Evolutionary conservation across 2,329 filamentous ascomycete species (phyloP).

Genomic region (Aureobasidium sp.): DNA sequence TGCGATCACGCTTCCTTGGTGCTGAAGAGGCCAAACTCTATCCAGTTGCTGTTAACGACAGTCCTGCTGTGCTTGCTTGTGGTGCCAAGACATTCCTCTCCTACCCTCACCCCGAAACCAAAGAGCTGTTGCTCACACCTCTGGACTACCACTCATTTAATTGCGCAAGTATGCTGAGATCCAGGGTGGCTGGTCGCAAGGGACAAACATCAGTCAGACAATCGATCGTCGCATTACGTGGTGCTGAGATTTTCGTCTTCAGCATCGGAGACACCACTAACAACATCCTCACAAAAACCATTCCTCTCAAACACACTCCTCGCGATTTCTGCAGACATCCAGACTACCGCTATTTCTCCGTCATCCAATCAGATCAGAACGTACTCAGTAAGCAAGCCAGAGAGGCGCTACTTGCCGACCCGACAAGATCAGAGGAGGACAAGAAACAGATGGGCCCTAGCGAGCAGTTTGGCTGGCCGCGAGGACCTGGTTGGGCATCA

Average conservation of each 20-base stretch:
- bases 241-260: slow-evolving; percentile 28
- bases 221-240: slow-evolving; percentile 90
- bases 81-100: slow-evolving; percentile 95
- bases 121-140: slow-evolving; percentile 85
- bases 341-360: slow-evolving; percentile 83
- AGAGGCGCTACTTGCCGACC: slow-evolving; percentile 65
- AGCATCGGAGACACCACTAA: slow-evolving; percentile 17
- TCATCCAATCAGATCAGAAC: slow-evolving; percentile 89
- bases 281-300: slow-evolving; percentile 19
- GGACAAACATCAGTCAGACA: slow-evolving; percentile 50
- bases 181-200: slow-evolving; percentile 58
- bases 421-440: slow-evolving; percentile 52
- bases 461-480: slow-evolving; percentile 86
- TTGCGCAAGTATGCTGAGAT: slow-evolving; percentile 90
- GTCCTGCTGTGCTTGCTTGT: slow-evolving; percentile 78
- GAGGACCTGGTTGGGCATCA: slow-evolving; percentile 82
- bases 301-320: slow-evolving; percentile 83
- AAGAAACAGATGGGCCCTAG: slow-evolving; percentile 62
- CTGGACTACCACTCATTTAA: slow-evolving; percentile 82
- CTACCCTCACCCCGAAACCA: slow-evolving; percentile 80
- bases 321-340: slow-evolving; percentile 82
- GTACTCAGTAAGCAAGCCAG: slow-evolving; percentile 74
- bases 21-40: slow-evolving; percentile 86
- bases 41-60: slow-evolving; percentile 78
- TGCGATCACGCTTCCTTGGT: slow-evolving; percentile 86